Base-by-base conservation (phyloP, 1,284 basidiomycete species). In the Apiotrichum veenhuisii region DNA sequence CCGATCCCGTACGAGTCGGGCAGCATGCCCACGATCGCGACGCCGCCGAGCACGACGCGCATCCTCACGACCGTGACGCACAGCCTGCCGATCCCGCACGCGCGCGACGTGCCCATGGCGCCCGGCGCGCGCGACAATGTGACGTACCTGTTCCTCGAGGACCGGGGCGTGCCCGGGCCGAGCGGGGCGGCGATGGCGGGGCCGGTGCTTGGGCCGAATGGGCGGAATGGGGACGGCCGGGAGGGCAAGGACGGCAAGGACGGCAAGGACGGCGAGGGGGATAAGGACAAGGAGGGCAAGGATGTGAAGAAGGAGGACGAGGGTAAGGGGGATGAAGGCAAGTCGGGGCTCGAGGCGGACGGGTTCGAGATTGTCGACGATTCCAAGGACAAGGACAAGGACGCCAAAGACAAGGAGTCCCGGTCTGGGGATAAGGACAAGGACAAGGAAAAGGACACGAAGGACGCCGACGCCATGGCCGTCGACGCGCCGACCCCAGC, bases 111-210 rank as follows among this genome's bases (percentile, higher is more conserved):
- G 20, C 47, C 58, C 15, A 41, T 62, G 45, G 59, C 61, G 7
- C 36, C 42, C 22, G 61, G 51, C 2, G 61, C 58, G 26, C 42
- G 61, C 15, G 70, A 71, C 43, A 70, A 74, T 51, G 59, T 59
- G 30, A 63, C 70, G 4, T 72, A 71, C 52, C 56, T 74, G 14
- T 68, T 74, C 36, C 51, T 74, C n/a, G 70, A 74, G 45, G 69
- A 70, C 52, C 54, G 62, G n/a, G 58, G 59, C 4, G 63, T 50
- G 27, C 54, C 48, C 7, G 22, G n/a, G n/a, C 15, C n/a, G n/a
- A 22, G n/a, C n/a, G n/a, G n/a, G n/a, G n/a, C n/a, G n/a, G n/a
- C n/a, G n/a, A n/a, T n/a, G n/a, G n/a, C n/a, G n/a, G n/a, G n/a
- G n/a, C n/a, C n/a, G n/a, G n/a, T n/a, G n/a, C n/a, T n/a, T n/a